Evolutionary conservation across 1,284 basidiomycete species (phyloP).

Genomic region (Puccinia horiana): DNA sequence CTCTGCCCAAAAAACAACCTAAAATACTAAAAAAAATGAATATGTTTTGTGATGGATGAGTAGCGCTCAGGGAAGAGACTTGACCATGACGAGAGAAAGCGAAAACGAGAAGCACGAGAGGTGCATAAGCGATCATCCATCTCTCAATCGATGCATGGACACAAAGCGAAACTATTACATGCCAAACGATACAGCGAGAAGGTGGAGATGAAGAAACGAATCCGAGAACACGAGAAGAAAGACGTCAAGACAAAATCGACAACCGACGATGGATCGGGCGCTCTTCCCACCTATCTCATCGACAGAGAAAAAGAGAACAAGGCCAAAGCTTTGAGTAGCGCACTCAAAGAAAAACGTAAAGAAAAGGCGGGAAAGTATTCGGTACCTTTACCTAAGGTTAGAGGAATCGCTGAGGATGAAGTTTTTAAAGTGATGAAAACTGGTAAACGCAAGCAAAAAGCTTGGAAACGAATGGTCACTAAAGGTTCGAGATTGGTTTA

Average conservation of each 20-base stretch:
- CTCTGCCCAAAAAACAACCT: too few species aligned
- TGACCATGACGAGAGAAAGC: constrained; percentile 64
- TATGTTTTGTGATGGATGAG: neutral
- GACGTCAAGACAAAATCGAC: constrained; percentile 92
- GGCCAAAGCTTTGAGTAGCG: constrained; percentile 93
- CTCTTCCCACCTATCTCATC: constrained; percentile 88
- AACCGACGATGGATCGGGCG: constrained; percentile 77
- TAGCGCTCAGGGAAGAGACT: constrained; percentile 63
- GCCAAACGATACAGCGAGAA: constrained; percentile 95
- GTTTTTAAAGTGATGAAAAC: constrained; percentile 99
- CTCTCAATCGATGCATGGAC: constrained; percentile 91
- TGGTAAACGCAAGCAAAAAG: constrained; percentile 93
- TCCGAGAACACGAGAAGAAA: constrained; percentile 97
- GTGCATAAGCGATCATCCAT: constrained; percentile 83
- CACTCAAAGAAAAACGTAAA: constrained; percentile 98
- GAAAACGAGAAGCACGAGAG: constrained; percentile 87
- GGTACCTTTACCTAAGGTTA: constrained; percentile 92
- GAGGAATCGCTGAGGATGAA: constrained; percentile 98
- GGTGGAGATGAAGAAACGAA: constrained; percentile 97
- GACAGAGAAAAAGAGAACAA: constrained; percentile 97
- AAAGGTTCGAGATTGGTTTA: constrained; percentile 69
- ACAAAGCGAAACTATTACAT: constrained; percentile 96
- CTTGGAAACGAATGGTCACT: constrained; percentile 99
- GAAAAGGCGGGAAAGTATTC: constrained; percentile 98
- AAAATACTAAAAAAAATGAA: too few species aligned